Conservation (phyloP, 768 basidiomycete species). For the Collybia sp. region DNA sequence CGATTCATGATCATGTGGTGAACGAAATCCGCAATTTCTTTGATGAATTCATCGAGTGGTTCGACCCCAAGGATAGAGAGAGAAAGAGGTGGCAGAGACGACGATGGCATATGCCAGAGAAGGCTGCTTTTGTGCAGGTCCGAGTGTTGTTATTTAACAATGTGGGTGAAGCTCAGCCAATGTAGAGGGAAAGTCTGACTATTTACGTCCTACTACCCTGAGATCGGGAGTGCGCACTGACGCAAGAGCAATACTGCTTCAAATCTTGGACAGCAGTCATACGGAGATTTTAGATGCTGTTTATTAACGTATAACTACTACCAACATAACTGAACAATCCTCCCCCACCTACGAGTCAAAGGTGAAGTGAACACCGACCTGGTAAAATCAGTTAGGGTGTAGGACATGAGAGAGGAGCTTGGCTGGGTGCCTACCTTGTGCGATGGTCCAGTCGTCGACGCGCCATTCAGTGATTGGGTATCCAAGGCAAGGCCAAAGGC, state of each 20-base stretch:
- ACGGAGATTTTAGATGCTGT: neutral
- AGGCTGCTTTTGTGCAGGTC: too few species aligned
- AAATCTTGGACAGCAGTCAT: neutral
- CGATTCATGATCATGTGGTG: conserved; percentile 62
- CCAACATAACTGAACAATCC: conserved; percentile 27
- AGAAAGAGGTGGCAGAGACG: conserved; percentile 55
- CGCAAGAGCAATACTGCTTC: too few species aligned
- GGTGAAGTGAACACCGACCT: conserved; percentile 70
- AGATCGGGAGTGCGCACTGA: too few species aligned
- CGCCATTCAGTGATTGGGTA: conserved; percentile 85
- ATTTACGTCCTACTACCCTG: too few species aligned
- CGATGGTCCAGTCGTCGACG: conserved; percentile 54
- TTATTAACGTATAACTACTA: conserved; percentile 21
- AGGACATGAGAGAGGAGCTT: neutral
- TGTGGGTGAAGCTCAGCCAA: too few species aligned
- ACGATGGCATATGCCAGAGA: neutral
- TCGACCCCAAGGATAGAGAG: conserved; percentile 85
- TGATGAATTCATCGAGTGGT: conserved; percentile 90
- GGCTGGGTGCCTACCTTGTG: conserved; percentile 56
- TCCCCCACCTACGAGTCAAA: conserved; percentile 57
- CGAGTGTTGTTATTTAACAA: too few species aligned
- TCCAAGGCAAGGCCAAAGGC: conserved; percentile 94
- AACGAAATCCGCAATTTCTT: conserved; percentile 86
- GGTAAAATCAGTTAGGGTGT: neutral
- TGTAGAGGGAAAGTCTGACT: too few species aligned